Evolutionary conservation across 2,329 filamentous ascomycete species (phyloP).

Genomic region (Clarireedia monteithiana): DNA sequence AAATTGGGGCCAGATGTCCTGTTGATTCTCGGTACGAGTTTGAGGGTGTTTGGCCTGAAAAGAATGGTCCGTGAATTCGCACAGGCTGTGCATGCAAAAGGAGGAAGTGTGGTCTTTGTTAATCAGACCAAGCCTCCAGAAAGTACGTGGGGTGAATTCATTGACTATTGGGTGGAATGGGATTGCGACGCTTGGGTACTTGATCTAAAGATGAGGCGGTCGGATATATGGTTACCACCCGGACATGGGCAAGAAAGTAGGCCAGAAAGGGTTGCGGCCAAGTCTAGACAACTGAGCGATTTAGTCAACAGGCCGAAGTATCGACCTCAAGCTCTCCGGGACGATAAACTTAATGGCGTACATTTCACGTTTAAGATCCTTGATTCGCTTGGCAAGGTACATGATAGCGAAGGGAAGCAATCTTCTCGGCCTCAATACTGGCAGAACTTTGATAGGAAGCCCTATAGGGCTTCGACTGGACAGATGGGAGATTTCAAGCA

Average conservation of each 20-base stretch:
- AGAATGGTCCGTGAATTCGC: conserved; percentile 64
- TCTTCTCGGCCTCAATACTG: conserved; percentile 16
- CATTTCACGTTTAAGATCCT: conserved; percentile 27
- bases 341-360: conserved; percentile 26
- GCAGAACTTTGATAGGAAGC: background rate
- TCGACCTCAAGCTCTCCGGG: conserved; percentile 20
- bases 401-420: conserved; percentile 14
- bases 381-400: conserved; percentile 17
- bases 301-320: conserved; percentile 1
- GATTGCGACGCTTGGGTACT: conserved; percentile 68
- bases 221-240: conserved; percentile 28
- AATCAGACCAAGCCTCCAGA: conserved; percentile 66
- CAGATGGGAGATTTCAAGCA: background rate
- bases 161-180: conserved; percentile 69
- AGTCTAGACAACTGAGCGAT: background rate
- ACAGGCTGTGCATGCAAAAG: conserved; percentile 56
- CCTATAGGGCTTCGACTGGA: conserved; percentile 6
- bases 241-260: conserved; percentile 14
- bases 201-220: conserved; percentile 38
- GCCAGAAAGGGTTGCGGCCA: conserved; percentile 10
- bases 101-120: conserved; percentile 64
- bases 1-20: conserved; percentile 57
- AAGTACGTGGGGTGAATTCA: conserved; percentile 64
- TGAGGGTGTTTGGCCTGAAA: conserved; percentile 65
- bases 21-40: conserved; percentile 62